Evolutionary conservation across 257 asterid species (phyloP).

Genomic region (Hygrophila difformis): DNA sequence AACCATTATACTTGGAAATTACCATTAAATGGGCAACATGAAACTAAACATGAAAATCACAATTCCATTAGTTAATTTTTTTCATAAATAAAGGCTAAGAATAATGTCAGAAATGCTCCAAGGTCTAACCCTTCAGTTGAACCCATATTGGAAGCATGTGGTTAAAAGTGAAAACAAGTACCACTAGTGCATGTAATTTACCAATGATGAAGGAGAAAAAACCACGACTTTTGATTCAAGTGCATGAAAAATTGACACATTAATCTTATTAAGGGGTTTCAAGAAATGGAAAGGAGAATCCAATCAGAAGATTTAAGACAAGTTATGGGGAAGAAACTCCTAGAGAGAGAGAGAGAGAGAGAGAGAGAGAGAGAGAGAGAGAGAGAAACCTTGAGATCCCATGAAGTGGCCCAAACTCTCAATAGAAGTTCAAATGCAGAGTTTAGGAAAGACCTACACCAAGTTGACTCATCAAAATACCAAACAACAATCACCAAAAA

Average conservation of each 20-base stretch:
- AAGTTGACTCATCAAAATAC: slow-evolving; percentile 16
- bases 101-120: slow-evolving; percentile 5
- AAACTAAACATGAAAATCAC: background rate
- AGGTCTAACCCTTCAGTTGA: slow-evolving; percentile 1
- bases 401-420: slow-evolving; percentile 93
- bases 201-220: background rate
- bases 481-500: slow-evolving; percentile 14
- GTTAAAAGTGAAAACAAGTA: background rate
- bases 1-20: background rate
- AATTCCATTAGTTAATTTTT: background rate
- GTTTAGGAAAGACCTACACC: slow-evolving; percentile 84
- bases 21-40: background rate
- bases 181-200: background rate
- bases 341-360: no score
- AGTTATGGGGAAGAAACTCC: slow-evolving; percentile 10
- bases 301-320: no score
- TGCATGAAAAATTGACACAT: slow-evolving; percentile 3
- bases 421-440: slow-evolving; percentile 91
- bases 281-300: slow-evolving; percentile 8
- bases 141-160: slow-evolving; percentile 1
- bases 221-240: slow-evolving; percentile 1
- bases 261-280: slow-evolving; percentile 14
- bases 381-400: slow-evolving; percentile 86
- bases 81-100: slow-evolving; percentile 1
- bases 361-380: no score